Conservation (phyloP, 139 green algal species). For the Nannochloris sp. region DNA sequence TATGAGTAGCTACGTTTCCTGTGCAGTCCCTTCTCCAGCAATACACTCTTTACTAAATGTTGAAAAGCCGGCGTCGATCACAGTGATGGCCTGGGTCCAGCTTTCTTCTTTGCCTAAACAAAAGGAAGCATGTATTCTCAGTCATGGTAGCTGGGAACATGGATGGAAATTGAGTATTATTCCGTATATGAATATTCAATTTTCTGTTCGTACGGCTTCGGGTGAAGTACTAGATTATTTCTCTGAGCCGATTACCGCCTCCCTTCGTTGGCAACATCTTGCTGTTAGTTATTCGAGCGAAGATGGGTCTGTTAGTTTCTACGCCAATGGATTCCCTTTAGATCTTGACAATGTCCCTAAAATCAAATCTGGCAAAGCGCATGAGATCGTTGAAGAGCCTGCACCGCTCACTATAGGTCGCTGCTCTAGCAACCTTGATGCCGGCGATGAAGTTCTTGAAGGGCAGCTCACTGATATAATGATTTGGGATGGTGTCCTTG, state of each 20-base stretch:
- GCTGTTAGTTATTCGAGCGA: neutral
- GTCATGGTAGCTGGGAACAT: slow-evolving; percentile 1
- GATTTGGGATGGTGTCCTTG: neutral
- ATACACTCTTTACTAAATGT: neutral
- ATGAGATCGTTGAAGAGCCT: neutral
- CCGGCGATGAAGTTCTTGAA: neutral
- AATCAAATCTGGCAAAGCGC: neutral
- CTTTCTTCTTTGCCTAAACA: neutral
- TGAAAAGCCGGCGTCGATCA: neutral
- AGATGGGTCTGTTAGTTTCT: neutral
- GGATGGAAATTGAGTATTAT: slow-evolving; percentile 9
- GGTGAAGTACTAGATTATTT: neutral
- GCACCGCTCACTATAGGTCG: neutral
- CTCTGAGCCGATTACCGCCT: neutral
- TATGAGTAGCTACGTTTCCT: neutral
- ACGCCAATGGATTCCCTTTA: slow-evolving; percentile 4
- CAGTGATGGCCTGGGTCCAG: slow-evolving; percentile 4
- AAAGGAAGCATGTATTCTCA: slow-evolving; percentile 7
- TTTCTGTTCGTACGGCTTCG: neutral
- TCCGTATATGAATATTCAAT: slow-evolving; percentile 3
- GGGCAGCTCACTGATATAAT: neutral
- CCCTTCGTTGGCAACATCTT: slow-evolving; percentile 1
- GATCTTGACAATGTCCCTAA: neutral
- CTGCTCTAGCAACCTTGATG: neutral
- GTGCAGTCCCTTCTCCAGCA: neutral